Evolutionary conservation across 768 basidiomycete genomes (phyloP).

Genomic region (Trametes villosa): DNA sequence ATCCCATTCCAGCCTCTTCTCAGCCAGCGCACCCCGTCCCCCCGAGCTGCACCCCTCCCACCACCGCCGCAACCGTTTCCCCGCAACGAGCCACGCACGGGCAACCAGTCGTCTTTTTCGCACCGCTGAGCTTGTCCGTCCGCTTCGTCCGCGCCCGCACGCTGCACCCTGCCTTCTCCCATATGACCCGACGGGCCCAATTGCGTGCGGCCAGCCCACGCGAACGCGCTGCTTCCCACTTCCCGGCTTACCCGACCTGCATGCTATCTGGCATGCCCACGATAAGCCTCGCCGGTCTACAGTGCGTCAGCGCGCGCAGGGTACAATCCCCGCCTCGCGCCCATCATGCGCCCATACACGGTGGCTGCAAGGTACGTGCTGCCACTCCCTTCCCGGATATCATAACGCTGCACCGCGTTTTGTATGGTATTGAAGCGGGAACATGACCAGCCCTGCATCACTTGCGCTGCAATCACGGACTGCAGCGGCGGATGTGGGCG

Average conservation of each 20-base stretch:
- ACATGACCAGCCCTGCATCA: too few species aligned
- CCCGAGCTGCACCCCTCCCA: not conserved
- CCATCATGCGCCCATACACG: not conserved
- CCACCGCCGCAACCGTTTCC: too few species aligned
- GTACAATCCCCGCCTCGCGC: not conserved
- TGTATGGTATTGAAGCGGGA: too few species aligned
- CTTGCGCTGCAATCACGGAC: too few species aligned
- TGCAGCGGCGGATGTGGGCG: too few species aligned
- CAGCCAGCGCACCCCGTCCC: conserved; percentile 31
- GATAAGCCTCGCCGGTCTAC: not conserved
- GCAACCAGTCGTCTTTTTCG: not conserved
- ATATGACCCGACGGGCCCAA: conserved; percentile 2
- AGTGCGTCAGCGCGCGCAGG: not conserved
- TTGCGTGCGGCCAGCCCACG: not conserved
- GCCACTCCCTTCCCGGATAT: too few species aligned
- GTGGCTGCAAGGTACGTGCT: too few species aligned
- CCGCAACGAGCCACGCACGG: too few species aligned
- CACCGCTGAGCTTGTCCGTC: not conserved
- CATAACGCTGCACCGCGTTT: too few species aligned
- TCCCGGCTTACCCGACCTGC: not conserved
- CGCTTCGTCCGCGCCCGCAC: not conserved
- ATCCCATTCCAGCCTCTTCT: not conserved
- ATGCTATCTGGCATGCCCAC: not conserved
- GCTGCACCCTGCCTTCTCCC: conserved; percentile 1
- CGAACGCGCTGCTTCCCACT: not conserved